phyloP scores from a whole-genome alignment of 345 rosid species.

The Microcos paniculata region DNA sequence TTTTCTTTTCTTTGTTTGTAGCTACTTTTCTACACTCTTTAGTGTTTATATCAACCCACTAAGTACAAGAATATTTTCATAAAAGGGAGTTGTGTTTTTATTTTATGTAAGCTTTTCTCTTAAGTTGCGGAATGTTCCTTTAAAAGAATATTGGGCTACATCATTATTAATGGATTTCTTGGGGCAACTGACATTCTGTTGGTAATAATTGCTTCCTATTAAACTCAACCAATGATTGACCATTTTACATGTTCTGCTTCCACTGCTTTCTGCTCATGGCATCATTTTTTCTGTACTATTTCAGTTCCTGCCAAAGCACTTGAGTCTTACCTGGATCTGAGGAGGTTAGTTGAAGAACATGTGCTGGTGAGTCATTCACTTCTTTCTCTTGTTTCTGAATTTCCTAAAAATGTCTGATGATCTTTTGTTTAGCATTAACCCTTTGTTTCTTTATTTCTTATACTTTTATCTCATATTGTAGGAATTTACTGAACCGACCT shows the following conservation, averaged over 20 bases:
- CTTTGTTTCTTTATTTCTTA: background rate
- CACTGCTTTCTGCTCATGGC: background rate
- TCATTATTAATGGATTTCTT: background rate
- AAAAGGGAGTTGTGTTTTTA: background rate
- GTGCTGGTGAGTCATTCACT: conserved; percentile 50
- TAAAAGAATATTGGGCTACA: background rate
- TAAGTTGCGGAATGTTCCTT: background rate
- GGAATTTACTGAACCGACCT: conserved; percentile 93
- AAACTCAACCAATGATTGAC: background rate
- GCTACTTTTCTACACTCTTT: background rate
- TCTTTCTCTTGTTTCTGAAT: conserved; percentile 1
- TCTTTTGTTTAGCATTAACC: background rate
- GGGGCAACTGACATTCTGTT: too few species aligned
- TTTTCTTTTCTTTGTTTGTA: background rate
- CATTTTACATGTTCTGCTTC: conserved; percentile 1
- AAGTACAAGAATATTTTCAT: background rate
- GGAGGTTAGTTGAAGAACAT: conserved; percentile 75
- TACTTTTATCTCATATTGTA: conserved; percentile 20
- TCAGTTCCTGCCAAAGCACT: conserved; percentile 80
- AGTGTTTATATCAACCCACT: background rate
- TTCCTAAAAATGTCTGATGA: background rate
- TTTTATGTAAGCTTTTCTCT: background rate
- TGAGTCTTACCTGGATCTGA: conserved; percentile 82
- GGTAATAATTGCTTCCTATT: background rate
- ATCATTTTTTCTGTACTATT: conserved; percentile 15